Percentiles rank a stretch among this genome's conserved stretches.
Conservation (phyloP, 495 filamentous ascomycete species). For the Neurospora sp. region DNA sequence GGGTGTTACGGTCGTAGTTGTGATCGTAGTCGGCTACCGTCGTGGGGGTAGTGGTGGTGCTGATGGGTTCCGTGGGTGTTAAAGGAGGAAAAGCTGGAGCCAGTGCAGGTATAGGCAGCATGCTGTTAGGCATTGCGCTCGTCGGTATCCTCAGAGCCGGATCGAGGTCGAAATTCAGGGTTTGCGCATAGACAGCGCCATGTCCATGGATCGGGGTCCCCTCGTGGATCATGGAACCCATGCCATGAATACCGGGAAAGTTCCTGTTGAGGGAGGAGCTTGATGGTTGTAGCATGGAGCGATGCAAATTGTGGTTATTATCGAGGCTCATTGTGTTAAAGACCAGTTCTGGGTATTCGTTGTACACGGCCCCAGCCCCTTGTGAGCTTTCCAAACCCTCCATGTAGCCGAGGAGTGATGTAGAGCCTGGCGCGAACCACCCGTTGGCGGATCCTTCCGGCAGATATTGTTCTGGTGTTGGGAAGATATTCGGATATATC, state of each 20-base stretch:
- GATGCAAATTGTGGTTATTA: background rate
- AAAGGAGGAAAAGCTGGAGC: background rate
- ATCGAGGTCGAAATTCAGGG: background rate
- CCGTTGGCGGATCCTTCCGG: background rate
- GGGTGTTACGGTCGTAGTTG: background rate
- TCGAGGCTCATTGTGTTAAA: accelerated
- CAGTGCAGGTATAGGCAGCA: background rate
- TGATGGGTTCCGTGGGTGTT: background rate
- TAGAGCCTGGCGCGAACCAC: background rate
- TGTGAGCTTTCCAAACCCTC: background rate
- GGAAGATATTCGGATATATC: background rate
- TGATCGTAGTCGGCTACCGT: background rate
- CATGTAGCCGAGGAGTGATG: background rate
- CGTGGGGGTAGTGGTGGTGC: background rate
- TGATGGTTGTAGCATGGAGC: accelerated
- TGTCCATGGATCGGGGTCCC: background rate
- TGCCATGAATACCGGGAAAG: background rate
- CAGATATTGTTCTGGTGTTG: background rate
- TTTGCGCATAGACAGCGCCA: background rate
- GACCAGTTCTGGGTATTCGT: accelerated
- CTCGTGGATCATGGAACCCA: accelerated
- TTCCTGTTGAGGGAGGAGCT: background rate
- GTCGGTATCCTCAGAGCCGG: background rate
- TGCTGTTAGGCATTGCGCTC: background rate
- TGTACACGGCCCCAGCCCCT: too few relatives aligned